phyloP scores from a whole-genome alignment of 2,329 filamentous ascomycete genomes.

The Fusarium poae region DNA sequence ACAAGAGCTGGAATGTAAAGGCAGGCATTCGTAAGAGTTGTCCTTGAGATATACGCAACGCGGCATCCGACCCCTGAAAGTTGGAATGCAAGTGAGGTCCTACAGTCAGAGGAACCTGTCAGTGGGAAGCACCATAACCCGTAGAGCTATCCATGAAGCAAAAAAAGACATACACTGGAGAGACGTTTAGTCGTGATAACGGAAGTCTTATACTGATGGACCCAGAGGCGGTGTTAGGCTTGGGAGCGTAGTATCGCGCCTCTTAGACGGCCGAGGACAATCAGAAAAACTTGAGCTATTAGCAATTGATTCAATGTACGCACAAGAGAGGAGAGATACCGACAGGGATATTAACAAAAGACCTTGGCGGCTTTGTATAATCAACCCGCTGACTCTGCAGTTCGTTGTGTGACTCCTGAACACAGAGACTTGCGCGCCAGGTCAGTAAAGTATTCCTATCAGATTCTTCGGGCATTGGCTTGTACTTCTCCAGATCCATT shows the following conservation, averaged over 20 bases:
- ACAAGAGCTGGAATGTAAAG: too few species aligned
- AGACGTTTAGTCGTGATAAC: neutral
- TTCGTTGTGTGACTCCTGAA: neutral
- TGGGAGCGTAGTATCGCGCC: too few species aligned
- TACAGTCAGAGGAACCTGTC: neutral
- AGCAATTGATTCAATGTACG: neutral
- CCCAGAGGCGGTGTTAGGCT: neutral
- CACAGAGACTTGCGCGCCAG: neutral
- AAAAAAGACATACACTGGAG: neutral
- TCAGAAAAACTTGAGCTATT: neutral
- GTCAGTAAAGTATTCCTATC: neutral
- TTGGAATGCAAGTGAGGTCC: neutral
- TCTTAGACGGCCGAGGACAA: neutral
- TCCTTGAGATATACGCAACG: neutral
- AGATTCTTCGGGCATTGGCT: neutral
- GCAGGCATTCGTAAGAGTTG: neutral
- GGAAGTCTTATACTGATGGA: neutral
- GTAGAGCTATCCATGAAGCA: accelerated
- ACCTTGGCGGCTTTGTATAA: neutral
- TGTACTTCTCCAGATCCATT: neutral
- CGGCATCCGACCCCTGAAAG: neutral
- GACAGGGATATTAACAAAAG: neutral
- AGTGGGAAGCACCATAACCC: neutral
- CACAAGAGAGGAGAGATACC: neutral
- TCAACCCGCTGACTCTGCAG: neutral